phyloP scores from a whole-genome alignment of 1,139 yeast species.

The Spathaspora jeffriesii region DNA sequence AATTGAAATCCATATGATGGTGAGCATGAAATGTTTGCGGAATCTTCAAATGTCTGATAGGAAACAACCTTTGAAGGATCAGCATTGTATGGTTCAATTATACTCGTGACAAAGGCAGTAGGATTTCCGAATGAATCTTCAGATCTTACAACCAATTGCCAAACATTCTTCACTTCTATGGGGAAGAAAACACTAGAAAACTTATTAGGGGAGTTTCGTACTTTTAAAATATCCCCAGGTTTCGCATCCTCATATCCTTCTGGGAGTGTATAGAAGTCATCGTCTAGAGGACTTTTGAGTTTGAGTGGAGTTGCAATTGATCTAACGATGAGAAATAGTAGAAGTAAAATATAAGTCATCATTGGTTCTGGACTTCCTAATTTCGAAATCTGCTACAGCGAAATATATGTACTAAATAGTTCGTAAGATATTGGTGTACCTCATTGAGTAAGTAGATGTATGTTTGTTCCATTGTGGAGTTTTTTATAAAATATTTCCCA shows the following conservation, averaged over 20 bases:
- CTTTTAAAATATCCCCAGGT: slow-evolving; percentile 21
- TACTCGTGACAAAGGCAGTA: slow-evolving; percentile 29
- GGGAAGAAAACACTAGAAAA: slow-evolving; percentile 16
- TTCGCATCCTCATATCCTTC: slow-evolving; percentile 16
- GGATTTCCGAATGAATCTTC: slow-evolving; percentile 32
- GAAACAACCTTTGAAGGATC: slow-evolving; percentile 28
- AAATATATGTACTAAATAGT: too few species aligned
- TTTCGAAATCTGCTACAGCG: too few species aligned
- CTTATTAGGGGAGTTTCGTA: slow-evolving; percentile 18
- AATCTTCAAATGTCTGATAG: slow-evolving; percentile 36
- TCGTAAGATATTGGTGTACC: too few species aligned
- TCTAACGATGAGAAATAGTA: not conserved
- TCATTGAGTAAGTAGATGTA: too few species aligned
- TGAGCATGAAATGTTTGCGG: slow-evolving; percentile 28
- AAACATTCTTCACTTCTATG: slow-evolving; percentile 21
- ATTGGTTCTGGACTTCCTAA: too few species aligned
- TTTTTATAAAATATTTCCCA: too few species aligned
- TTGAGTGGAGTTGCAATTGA: not conserved
- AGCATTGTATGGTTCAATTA: slow-evolving; percentile 31
- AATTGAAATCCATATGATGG: slow-evolving; percentile 32
- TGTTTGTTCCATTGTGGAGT: too few species aligned
- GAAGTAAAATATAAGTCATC: not conserved
- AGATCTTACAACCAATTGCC: slow-evolving; percentile 36
- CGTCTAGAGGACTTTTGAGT: slow-evolving; percentile 8
- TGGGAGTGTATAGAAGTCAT: slow-evolving; percentile 24